These are phyloP conservation scores for Cyathus striatus DNA, from an alignment of 768 basidiomycete species.

Conservation along the genomic window DNA sequence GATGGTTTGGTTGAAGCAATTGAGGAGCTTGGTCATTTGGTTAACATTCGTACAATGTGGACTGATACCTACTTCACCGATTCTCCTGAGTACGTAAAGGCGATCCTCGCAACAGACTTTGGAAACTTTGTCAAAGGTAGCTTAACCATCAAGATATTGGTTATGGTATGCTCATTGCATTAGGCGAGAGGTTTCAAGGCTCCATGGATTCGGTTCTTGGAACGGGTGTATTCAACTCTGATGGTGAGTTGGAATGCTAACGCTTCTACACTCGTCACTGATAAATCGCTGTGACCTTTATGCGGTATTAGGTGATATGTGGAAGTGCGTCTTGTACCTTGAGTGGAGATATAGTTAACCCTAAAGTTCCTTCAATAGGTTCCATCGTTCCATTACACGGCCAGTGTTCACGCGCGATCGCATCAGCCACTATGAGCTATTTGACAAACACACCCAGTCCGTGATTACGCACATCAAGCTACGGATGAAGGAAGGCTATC, in stretches of 20 bases:
- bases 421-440: constrained; percentile 56
- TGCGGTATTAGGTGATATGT: constrained; percentile 24
- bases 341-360: background rate
- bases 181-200: constrained; percentile 38
- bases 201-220: constrained; percentile 49
- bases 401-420: constrained; percentile 60
- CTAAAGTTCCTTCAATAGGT: constrained; percentile 21
- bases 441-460: constrained; percentile 48
- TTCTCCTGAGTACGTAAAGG: constrained; percentile 51
- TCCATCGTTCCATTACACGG: constrained; percentile 60
- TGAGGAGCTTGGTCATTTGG: constrained; percentile 32
- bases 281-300: background rate
- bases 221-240: constrained; percentile 65
- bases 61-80: constrained; percentile 40
- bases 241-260: constrained; percentile 32
- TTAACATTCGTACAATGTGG: constrained; percentile 42
- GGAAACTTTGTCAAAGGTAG: constrained; percentile 55
- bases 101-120: constrained; percentile 53
- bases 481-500: constrained; percentile 42
- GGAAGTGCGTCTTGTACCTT: constrained; percentile 21
- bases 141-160: constrained; percentile 4
- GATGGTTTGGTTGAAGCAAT: constrained; percentile 34
- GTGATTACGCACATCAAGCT: constrained; percentile 39
- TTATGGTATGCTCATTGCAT: background rate
- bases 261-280: background rate